Evolutionary conservation across 352 stramenopile genomes (phyloP), one percentile per base, ranked within the genome.

Genomic region (Peronospora destructor): DNA sequence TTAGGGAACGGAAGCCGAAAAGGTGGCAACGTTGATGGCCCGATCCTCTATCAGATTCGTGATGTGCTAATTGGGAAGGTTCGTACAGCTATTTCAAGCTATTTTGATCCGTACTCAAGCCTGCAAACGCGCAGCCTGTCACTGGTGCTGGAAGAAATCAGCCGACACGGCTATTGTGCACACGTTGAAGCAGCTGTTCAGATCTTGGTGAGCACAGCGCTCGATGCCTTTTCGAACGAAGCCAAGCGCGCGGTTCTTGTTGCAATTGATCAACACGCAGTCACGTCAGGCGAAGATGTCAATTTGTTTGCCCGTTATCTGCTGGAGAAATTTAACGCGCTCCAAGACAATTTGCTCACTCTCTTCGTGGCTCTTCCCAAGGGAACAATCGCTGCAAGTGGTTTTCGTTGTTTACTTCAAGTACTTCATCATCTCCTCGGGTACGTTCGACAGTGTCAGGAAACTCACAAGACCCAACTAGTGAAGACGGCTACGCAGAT

Each of bases 311-410:
- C 59, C 0, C 16, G 32, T 13, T 85, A 79, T 40, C 47, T 75
- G 19, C 14, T 83, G 17, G 53, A 66, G n/a, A 56, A 66, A 17
- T 83, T 88, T 26, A 75, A 64, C 30, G 52, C 54, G n/a, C 61
- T 88, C 7, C 62, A 78, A 28, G 77, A 87, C 45, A 86, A 89
- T 23, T 55, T 76, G 16, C 49, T 85, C n/a, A 77, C 64, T 25
- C 38, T 89, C 21, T 85, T 89, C 36, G 75, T 84, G 7, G 57
- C 64, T 39, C 59, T 87, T 6, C 71, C 75, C 0, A 65, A 54
- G 53, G 29, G 45, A 53, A 14, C 30, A 1, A 32, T 52, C 40
- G 19, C 52, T 66, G 43, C 49, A 12, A 47, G 49, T 9, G 69
- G 63, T 21, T 89, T 89, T 45, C 64, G 62, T 17, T 71, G 60